Conservation (phyloP, 495 filamentous ascomycete species). For the Talaromyces adpressus region DNA sequence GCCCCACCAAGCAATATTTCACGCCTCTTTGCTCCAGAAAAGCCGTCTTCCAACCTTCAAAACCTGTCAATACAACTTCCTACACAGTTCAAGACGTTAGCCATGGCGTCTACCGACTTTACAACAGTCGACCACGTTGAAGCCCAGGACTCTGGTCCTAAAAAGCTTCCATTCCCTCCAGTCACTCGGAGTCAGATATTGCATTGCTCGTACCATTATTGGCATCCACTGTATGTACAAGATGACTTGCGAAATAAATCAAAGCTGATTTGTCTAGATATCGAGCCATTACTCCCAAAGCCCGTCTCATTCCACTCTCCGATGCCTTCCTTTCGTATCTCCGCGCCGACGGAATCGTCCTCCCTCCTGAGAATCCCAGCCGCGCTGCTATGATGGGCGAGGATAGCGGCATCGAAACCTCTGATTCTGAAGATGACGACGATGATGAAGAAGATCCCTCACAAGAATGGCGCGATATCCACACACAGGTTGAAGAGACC, state of each 20-base stretch:
- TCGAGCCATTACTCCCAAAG: constrained; percentile 73
- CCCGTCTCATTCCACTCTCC: constrained; percentile 71
- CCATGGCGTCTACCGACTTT: neutral
- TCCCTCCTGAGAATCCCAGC: constrained; percentile 47
- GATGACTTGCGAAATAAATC: neutral
- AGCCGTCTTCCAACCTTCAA: neutral
- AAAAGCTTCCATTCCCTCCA: constrained; percentile 66
- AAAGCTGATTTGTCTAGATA: constrained; percentile 42
- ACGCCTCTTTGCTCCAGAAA: neutral
- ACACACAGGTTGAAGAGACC: constrained; percentile 63
- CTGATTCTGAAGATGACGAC: constrained; percentile 31
- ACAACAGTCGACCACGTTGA: neutral
- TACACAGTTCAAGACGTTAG: neutral
- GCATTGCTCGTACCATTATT: constrained; percentile 88
- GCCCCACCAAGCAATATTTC: neutral
- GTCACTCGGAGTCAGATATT: constrained; percentile 79
- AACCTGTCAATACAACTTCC: neutral
- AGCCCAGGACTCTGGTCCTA: neutral
- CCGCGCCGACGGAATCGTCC: constrained; percentile 84
- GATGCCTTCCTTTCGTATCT: constrained; percentile 76
- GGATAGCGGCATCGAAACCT: constrained; percentile 28
- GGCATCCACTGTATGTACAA: constrained; percentile 65
- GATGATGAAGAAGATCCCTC: constrained; percentile 51
- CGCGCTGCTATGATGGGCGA: constrained; percentile 22
- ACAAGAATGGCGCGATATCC: constrained; percentile 59